Base-by-base conservation (phyloP, 106 monocot species). In the Apostasia ramifera region DNA sequence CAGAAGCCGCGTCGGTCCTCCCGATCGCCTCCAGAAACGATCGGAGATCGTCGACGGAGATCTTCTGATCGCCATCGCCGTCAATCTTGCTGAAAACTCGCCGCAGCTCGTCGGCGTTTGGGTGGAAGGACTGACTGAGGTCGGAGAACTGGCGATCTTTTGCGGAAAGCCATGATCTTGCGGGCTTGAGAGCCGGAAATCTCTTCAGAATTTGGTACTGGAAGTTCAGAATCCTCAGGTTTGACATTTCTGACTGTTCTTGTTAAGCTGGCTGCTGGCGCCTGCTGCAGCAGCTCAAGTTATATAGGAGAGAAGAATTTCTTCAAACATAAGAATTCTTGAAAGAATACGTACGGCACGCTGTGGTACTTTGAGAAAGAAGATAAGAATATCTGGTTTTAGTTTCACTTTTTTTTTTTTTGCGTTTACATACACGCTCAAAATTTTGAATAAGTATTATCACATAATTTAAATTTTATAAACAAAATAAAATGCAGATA, bases 81-180 rank as follows among this genome's bases (percentile, higher is more conserved):
- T 84, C 81, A 6, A 95, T 78, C 70, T 79, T 89, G 63, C 69
- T 3, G 64, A 92, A 95, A 5, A 95, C 92, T 47, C 45, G 67
- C 41, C 64, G 64, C 84, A 92, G 82, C 78, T 95, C 95, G 0
- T 76, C 68, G 0, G 8, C 50, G 48, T 82, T 70, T 13, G 80
- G 86, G 15, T 71, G 76, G 61, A 80, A 95, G 40, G 15, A 44
- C 39, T 12, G 66, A 6, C 50, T 40, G 41, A 79, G 59, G 67
- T 71, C 78, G 2, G 91, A 88, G 70, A 78, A 5, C 53, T 86
- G 81, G 52, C 75, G 60, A 58, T 88, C 85, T 61, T 73, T 76
- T 56, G 39, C 1, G 0, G 77, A 78, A 0, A 75, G 67, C 80
- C 76, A 70, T 26, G 26, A 26, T 55, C 58, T 78, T 12, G 58